Evolutionary conservation across 148 eudicot genomes (phyloP).

Genomic region (Nepenthes gracilis): DNA sequence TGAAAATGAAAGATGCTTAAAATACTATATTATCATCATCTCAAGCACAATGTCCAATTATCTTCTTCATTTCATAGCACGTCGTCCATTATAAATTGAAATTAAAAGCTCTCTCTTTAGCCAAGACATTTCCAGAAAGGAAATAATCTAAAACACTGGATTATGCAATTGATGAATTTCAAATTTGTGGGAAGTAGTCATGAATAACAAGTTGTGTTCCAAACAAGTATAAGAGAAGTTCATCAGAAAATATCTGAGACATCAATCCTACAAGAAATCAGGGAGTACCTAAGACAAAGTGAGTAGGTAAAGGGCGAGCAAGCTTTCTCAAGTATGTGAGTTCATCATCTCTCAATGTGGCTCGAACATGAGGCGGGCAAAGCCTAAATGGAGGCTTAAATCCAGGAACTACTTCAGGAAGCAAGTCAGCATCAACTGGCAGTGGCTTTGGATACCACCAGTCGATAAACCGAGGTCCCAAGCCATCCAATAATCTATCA

Average conservation of each 20-base stretch:
- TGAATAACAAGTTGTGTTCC: too few relatives aligned
- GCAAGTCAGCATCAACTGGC: conserved; percentile 87
- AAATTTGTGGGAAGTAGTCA: too few relatives aligned
- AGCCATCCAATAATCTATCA: conserved; percentile 79
- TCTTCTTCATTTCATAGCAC: too few relatives aligned
- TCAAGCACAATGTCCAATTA: too few relatives aligned
- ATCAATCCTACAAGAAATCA: not conserved
- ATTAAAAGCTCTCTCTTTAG: too few relatives aligned
- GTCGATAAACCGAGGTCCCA: conserved; percentile 92
- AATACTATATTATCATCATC: too few relatives aligned
- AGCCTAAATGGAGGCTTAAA: conserved; percentile 76
- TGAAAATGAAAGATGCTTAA: too few relatives aligned
- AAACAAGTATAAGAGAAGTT: not conserved
- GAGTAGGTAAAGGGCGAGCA: conserved; percentile 77
- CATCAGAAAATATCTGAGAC: not conserved
- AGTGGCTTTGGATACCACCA: conserved; percentile 97
- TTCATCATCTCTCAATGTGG: conserved; percentile 67
- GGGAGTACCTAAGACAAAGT: conserved; percentile 88
- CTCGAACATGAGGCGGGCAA: conserved; percentile 45
- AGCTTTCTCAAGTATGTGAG: conserved; percentile 81
- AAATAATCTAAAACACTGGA: too few relatives aligned
- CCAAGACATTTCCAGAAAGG: too few relatives aligned
- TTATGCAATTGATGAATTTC: too few relatives aligned
- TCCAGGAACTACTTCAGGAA: conserved; percentile 71
- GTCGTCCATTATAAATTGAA: too few relatives aligned